Evolutionary conservation across 2,329 filamentous ascomycete genomes (phyloP), one percentile per base, ranked within the genome.

Genomic region (Furcasterigmium sp.): DNA sequence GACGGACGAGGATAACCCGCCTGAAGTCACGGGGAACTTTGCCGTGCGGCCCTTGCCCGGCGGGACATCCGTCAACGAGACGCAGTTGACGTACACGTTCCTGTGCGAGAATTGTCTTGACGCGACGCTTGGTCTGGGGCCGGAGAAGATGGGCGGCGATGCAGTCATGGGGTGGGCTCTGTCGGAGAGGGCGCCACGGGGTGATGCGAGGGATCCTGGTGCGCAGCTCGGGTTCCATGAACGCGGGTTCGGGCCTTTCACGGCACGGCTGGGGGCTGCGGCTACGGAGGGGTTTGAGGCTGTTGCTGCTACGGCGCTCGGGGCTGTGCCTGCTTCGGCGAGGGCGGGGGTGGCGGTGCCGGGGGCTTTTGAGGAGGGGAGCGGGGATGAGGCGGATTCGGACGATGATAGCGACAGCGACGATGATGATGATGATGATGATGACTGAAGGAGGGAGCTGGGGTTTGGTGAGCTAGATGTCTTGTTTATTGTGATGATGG

Each of bases 71-170:
- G 62, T 68, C 44, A 72, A 70, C 55, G 54, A 49, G 37, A 67
- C 66, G 1, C 63, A 64, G 45, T 63, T 70, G 41, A 63, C 64
- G 0, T 72, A 68, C 51, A 73, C 69, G 1, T 73, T 73, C 52
- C 56, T 73, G 6, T 73, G 69, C 55, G 57, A 65, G 36, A 55
- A 56, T 10, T 66, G 63, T 38, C 51, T 67, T 8, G 55, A 56
- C 37, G 45, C 54, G 0, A 41, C 48, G 4, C 42, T 61, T 1
- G 61, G 61, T 1, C 54, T 63, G 5, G 53, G 51, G 0, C 51
- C 58, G 0, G 55, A 50, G 5, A 52, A 45, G 5, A 49, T 56
- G 2, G 48, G 43, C 1, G 52, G 49, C 3, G 48, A 53, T 9
- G 55, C 55, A 6, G 59, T 56, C 36, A 64, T 67, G 61, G 63